Base-by-base conservation (phyloP, 208 protist genomes). In the Trypanosoma theileri region DNA sequence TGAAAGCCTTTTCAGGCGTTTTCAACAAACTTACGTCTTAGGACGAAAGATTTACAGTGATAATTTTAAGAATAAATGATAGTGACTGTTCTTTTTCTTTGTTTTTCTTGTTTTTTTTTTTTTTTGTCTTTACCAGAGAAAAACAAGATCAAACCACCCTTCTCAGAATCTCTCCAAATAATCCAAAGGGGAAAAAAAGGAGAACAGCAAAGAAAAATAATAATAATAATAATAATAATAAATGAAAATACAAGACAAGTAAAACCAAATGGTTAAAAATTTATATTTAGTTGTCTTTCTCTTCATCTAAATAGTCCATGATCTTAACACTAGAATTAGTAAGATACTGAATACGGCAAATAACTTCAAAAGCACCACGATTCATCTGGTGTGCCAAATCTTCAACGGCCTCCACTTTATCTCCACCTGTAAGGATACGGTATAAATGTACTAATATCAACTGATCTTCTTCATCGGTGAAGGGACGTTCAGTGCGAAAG, bases 281-380 rank as follows among this genome's bases (percentile, higher is more conserved):
- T 10, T 35, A 48, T 7, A 21, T 8, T 24, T 41, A 16, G 56
- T 48, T 48, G 31, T 42, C 35, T 41, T 42, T 26, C 1, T 31
- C 22, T 31, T 46, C 41, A 0, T 53, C 69, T 21, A 21, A 14
- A 26, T 70, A 72, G 31, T 68, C 79, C 67, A 77, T 87, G 21
- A 92, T 84, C 75, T 92, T 92, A 8, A 79, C 80, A 66, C 80
- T 87, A 41, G 72, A 70, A 62, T 84, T 81, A 14, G 85, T 89
- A 50, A 94, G 58, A 46, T 75, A 71, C 68, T 88, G 85, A 60
- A 91, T 86, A n/a, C 84, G 84, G 45, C 75, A 84, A 26, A 91
- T 90, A 2, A 91, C 75, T 62, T 91, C 83, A 73, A 85, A 88
- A 7, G 81, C 74, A 41, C 80, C 83, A 9, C 88, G 84, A 3